Conservation (phyloP, 2,329 filamentous ascomycete species). For the Myriangium duriaei region DNA sequence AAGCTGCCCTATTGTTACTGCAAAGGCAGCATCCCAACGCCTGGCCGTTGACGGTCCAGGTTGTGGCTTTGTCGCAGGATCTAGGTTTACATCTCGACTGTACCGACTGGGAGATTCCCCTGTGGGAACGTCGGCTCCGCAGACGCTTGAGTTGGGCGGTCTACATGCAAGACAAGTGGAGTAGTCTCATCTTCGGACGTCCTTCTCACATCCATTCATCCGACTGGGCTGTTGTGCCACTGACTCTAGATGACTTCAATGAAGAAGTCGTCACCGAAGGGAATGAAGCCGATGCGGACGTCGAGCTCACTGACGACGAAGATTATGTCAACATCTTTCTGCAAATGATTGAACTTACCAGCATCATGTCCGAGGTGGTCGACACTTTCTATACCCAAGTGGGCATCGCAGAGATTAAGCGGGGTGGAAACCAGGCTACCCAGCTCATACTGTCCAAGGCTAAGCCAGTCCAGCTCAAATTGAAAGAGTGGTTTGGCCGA, state of each 20-base stretch:
- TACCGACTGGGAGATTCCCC: conserved; percentile 72
- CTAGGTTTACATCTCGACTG: conserved; percentile 83
- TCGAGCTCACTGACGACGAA: conserved; percentile 28
- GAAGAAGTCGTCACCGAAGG: conserved; percentile 48
- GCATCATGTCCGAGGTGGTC: conserved; percentile 66
- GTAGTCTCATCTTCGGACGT: conserved; percentile 69
- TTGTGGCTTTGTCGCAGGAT: conserved; percentile 78
- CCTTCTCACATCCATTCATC: conserved; percentile 61
- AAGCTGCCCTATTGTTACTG: conserved; percentile 62
- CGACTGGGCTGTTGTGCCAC: conserved; percentile 64
- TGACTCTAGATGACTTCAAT: conserved; percentile 58
- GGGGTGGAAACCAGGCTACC: conserved; percentile 56
- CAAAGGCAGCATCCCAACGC: conserved; percentile 67
- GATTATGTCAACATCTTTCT: conserved; percentile 46
- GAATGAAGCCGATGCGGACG: conserved; percentile 13
- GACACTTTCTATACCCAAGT: conserved; percentile 72
- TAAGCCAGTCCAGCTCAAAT: conserved; percentile 69
- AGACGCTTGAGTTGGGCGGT: conserved; percentile 82
- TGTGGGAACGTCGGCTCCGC: conserved; percentile 73
- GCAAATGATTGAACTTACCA: conserved; percentile 63
- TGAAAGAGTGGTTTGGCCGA: conserved; percentile 69
- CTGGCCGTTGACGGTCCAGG: conserved; percentile 73
- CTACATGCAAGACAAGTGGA: conserved; percentile 94
- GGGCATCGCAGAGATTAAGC: conserved; percentile 56
- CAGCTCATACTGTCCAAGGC: conserved; percentile 61